phyloP scores from a whole-genome alignment of 2,329 filamentous ascomycete genomes.

The Arthrinium phaeospermum region DNA sequence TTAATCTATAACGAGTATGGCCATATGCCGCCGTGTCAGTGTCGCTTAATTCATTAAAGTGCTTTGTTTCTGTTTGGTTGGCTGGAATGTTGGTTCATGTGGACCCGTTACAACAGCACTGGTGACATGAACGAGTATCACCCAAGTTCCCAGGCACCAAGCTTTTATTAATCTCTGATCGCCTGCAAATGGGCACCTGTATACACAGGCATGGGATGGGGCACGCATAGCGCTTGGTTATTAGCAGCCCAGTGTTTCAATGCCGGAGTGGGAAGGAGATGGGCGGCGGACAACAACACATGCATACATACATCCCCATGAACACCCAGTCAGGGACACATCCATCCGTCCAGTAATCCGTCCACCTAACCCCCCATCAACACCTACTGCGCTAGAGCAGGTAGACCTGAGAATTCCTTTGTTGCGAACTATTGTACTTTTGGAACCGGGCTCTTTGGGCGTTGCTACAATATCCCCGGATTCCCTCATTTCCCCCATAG shows the following conservation, averaged over 20 bases:
- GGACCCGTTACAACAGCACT: background rate
- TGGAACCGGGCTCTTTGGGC: background rate
- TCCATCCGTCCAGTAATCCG: background rate
- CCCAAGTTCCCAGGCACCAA: background rate
- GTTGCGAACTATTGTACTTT: background rate
- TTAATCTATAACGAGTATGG: background rate
- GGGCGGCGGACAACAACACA: background rate
- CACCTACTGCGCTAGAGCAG: background rate
- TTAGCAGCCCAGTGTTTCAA: background rate
- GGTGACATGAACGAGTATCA: constrained; percentile 13
- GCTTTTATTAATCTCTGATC: constrained; percentile 13
- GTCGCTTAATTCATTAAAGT: constrained; percentile 6
- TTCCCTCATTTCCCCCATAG: background rate
- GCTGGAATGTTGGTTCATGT: constrained; percentile 5
- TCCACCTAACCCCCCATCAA: background rate
- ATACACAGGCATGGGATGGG: background rate
- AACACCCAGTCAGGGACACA: constrained; percentile 2
- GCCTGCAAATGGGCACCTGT: background rate
- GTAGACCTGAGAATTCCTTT: constrained; percentile 2
- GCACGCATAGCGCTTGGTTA: background rate
- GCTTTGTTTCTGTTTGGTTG: constrained; percentile 14
- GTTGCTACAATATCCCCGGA: background rate
- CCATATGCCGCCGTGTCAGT: background rate
- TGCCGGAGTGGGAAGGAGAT: background rate
- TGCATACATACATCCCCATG: constrained; percentile 4